Percentiles rank a stretch among this genome's conserved stretches.
phyloP scores from a whole-genome alignment of 805 yeast genomes.

The Myxozyma vanderwaltii region DNA sequence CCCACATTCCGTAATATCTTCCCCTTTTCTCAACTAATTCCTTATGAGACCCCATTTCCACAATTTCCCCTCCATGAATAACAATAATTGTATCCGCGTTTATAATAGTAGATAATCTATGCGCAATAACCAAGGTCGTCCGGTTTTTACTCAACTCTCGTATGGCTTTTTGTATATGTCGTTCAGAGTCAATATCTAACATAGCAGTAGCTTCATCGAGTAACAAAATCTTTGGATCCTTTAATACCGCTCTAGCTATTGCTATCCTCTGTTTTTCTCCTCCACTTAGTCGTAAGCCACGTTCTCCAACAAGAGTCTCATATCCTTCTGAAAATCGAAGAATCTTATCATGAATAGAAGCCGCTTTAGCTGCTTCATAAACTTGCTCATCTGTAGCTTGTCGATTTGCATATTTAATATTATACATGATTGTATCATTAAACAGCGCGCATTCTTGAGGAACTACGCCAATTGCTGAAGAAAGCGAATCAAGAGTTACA shows the following conservation, averaged over 20 bases:
- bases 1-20: conserved; percentile 26
- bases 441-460: conserved; percentile 89
- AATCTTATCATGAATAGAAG: conserved; percentile 48
- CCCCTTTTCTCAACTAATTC: conserved; percentile 34
- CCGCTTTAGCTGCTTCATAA: conserved; percentile 63
- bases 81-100: conserved; percentile 53
- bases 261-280: conserved; percentile 67
- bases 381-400: conserved; percentile 62
- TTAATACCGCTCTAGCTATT: conserved; percentile 58
- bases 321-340: conserved; percentile 51
- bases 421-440: conserved; percentile 81
- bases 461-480: conserved; percentile 79
- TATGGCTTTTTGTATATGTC: conserved; percentile 55
- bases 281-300: conserved; percentile 61
- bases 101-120: conserved; percentile 53
- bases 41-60: conserved; percentile 44
- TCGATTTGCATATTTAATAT: conserved; percentile 70
- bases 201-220: conserved; percentile 70
- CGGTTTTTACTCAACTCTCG: conserved; percentile 39
- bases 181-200: conserved; percentile 61
- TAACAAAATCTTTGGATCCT: conserved; percentile 55
- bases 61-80: conserved; percentile 51
- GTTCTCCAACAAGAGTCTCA: conserved; percentile 62
- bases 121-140: conserved; percentile 55
- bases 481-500: conserved; percentile 68